Percentiles rank a stretch among this genome's conserved stretches.
Conservation (phyloP, 2,329 filamentous ascomycete species). For the Amylocarpus encephaloides region DNA sequence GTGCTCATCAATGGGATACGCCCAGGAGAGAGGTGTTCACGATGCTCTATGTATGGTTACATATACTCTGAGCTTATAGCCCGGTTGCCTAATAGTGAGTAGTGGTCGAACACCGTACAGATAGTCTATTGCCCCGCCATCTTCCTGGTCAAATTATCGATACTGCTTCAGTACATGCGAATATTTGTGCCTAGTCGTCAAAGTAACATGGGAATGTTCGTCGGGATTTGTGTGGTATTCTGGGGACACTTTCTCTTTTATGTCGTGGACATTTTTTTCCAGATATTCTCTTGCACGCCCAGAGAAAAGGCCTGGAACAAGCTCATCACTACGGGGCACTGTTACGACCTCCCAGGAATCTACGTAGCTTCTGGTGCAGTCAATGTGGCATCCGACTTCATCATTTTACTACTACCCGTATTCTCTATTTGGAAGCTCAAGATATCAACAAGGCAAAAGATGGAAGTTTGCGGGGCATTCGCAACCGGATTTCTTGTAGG, state of each 20-base stretch:
- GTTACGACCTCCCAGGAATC: constrained; percentile 1
- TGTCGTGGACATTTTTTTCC: constrained; percentile 1
- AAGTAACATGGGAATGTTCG: constrained; percentile 2
- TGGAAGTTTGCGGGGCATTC: constrained; percentile 1
- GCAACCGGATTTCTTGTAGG: constrained; percentile 2
- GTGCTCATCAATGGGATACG: constrained; percentile 7
- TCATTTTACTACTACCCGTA: constrained; percentile 3
- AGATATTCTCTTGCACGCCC: constrained; percentile 6
- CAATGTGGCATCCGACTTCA: constrained; percentile 1
- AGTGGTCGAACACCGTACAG: constrained; percentile 6
- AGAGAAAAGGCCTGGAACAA: constrained; percentile 5
- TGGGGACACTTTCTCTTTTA: constrained; percentile 2
- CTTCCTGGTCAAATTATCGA: constrained; percentile 3
- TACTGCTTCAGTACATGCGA: constrained; percentile 4
- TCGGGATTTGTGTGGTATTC: background rate
- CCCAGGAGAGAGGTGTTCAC: background rate
- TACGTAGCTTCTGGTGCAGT: constrained; percentile 3
- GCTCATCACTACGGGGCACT: background rate
- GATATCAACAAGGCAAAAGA: constrained; percentile 1
- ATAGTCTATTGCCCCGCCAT: constrained; percentile 6
- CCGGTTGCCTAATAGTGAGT: background rate
- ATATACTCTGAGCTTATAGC: background rate
- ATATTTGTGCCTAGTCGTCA: constrained; percentile 5
- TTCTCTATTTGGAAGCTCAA: background rate
- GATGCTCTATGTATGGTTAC: constrained; percentile 2